phyloP scores from a whole-genome alignment of 306 rosid species.

The Glycine soja region DNA sequence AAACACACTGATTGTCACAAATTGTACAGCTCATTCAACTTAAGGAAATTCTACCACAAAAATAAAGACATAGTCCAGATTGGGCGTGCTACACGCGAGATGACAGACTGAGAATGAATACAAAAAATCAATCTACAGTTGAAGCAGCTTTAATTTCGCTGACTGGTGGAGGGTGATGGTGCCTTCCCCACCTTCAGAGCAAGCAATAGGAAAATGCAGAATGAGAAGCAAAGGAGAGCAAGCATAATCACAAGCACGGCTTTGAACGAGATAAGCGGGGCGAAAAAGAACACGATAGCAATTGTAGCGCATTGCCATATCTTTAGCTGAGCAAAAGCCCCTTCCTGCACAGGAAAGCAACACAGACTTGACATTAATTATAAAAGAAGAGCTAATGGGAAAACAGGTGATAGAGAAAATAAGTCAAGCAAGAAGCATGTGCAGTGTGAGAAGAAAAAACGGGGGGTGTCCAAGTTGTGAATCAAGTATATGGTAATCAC shows the following conservation, averaged over 20 bases:
- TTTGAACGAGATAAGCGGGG: slow-evolving; percentile 68
- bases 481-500: too few relatives aligned
- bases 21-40: slow-evolving; percentile 33
- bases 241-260: slow-evolving; percentile 68
- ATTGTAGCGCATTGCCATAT: slow-evolving; percentile 95
- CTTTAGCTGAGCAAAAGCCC: slow-evolving; percentile 95
- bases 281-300: slow-evolving; percentile 71
- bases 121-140: slow-evolving; percentile 8
- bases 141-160: slow-evolving; percentile 44
- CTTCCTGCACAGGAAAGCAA: slow-evolving; percentile 68
- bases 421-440: too few relatives aligned
- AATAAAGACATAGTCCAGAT: background rate
- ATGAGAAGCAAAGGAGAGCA: slow-evolving; percentile 54
- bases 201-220: slow-evolving; percentile 58
- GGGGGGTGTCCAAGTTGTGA: too few relatives aligned
- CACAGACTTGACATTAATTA: too few relatives aligned
- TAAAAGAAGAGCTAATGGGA: too few relatives aligned
- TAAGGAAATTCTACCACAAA: slow-evolving; percentile 28
- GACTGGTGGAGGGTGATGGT: slow-evolving; percentile 50
- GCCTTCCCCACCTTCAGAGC: slow-evolving; percentile 57
- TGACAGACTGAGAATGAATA: background rate
- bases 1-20: background rate
- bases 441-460: too few relatives aligned
- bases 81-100: slow-evolving; percentile 17
- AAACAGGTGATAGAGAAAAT: too few relatives aligned